Evolutionary conservation across 1,284 basidiomycete genomes (phyloP).

Genomic region (Cutaneotrichosporon spelunceum): DNA sequence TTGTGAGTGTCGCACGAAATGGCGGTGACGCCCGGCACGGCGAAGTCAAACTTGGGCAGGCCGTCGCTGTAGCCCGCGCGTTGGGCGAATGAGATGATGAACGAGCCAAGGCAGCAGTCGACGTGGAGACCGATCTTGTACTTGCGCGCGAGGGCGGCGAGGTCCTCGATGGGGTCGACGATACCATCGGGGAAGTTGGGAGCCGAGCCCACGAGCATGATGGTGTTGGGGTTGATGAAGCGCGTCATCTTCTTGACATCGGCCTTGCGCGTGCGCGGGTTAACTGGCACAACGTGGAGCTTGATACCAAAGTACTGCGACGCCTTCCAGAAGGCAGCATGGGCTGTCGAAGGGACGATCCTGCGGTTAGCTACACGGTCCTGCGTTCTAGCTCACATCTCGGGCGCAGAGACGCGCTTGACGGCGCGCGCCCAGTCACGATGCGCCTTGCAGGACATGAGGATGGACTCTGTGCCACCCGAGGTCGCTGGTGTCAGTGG

Average conservation of each 20-base stretch:
- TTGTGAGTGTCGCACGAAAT: constrained; percentile 79
- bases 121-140: constrained; percentile 86
- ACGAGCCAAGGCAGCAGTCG: constrained; percentile 87
- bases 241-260: constrained; percentile 72
- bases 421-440: constrained; percentile 83
- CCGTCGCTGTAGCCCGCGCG: constrained; percentile 51
- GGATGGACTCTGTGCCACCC: constrained; percentile 93
- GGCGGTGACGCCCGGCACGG: constrained; percentile 81
- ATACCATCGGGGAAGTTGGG: constrained; percentile 90
- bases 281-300: constrained; percentile 82
- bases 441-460: constrained; percentile 81
- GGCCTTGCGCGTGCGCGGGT: constrained; percentile 74
- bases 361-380: constrained; percentile 42
- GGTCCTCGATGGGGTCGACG: constrained; percentile 80
- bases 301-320: constrained; percentile 89
- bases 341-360: constrained; percentile 78
- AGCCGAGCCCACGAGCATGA: constrained; percentile 79
- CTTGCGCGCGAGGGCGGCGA: constrained; percentile 70
- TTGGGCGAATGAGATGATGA: constrained; percentile 86
- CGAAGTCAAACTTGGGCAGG: constrained; percentile 68
- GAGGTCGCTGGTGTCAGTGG: constrained; percentile 61
- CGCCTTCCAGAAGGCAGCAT: constrained; percentile 95
- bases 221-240: constrained; percentile 61
- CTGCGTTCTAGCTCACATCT: constrained; percentile 64
- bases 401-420: constrained; percentile 86